Base-by-base conservation (phyloP, 371 early-diverging fungal genomes). In the Haplosporangium sp. region DNA sequence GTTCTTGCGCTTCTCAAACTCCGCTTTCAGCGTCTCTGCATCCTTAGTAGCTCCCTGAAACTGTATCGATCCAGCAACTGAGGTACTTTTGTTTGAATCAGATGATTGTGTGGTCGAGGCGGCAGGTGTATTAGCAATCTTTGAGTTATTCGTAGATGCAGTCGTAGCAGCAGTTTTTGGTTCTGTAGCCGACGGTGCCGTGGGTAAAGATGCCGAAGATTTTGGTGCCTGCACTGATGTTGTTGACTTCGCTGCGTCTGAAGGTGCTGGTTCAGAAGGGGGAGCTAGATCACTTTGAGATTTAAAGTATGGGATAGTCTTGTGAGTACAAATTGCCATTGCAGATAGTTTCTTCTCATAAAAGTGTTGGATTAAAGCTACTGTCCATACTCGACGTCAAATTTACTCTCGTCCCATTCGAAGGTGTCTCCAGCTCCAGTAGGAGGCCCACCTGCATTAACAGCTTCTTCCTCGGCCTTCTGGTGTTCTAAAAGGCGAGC, bases 401-500 rank as follows among this genome's bases (percentile, higher is more conserved):
- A 76, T 62, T 76, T 70, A 63, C 69, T 63, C 15, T 73, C 74
- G 8, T 79, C 79, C 79, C 79, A 79, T 11, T 74, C 74, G 48
- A 74, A 79, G 10, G 52, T 58, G 34, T 79, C 79, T 19, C 74
- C 74, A 35, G 79, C 37, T 45, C 74, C 74, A 34, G 78, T 73
- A 1, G 70, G 58, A 9, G 71, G 79, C 15, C 74, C 74, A 35
- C 40, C 79, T 15, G 68, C 68, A 19, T 85, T 85, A 35, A 83
- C 85, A 50, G 85, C 90, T 20, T 87, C 72, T 50, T 84, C 84
- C 50, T 86, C 87, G 3, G 84, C 75, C 63, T 87, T 86, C 76
- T 89, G 88, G 61, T 87, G 84, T 67, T 91, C 88, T 57, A 91
- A 77, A 19, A 92, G 82, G 48, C 92, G 88, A 58, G 86, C 87